Conservation (phyloP, 148 eudicot species). For the Oxyria digyna region DNA sequence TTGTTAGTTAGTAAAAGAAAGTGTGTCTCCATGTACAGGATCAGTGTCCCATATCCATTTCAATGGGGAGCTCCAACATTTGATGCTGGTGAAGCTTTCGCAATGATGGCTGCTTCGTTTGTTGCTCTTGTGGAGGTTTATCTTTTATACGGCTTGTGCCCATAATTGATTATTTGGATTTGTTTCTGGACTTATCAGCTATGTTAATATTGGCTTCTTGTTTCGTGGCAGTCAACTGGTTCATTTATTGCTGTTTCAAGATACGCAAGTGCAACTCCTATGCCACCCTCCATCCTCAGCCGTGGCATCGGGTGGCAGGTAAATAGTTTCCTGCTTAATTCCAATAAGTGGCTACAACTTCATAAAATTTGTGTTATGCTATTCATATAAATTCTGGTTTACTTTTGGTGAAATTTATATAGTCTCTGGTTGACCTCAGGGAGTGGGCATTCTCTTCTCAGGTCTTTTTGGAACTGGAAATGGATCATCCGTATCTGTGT, state of each 20-base stretch:
- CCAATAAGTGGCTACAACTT: neutral
- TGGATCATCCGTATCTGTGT: slow-evolving; percentile 86
- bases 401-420: too few species aligned
- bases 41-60: slow-evolving; percentile 84
- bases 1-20: neutral
- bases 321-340: slow-evolving; percentile 7
- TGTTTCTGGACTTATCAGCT: neutral
- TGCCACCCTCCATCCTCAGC: slow-evolving; percentile 83
- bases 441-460: slow-evolving; percentile 72
- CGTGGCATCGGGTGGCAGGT: slow-evolving; percentile 99
- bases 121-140: slow-evolving; percentile 89
- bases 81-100: slow-evolving; percentile 94
- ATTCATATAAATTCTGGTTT: slow-evolving; percentile 2
- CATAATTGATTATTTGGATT: neutral
- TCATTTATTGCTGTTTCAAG: slow-evolving; percentile 76
- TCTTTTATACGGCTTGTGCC: neutral
- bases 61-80: slow-evolving; percentile 97
- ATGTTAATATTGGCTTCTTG: neutral
- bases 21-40: slow-evolving; percentile 34
- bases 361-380: neutral
- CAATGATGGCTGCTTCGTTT: slow-evolving; percentile 92
- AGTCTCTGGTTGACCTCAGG: slow-evolving; percentile 27
- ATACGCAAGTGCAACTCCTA: slow-evolving; percentile 84
- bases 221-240: slow-evolving; percentile 68
- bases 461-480: slow-evolving; percentile 88